These are phyloP conservation scores for Nakazawaea wickerhamii DNA, from an alignment of 805 yeast species.

Conservation along the genomic window DNA sequence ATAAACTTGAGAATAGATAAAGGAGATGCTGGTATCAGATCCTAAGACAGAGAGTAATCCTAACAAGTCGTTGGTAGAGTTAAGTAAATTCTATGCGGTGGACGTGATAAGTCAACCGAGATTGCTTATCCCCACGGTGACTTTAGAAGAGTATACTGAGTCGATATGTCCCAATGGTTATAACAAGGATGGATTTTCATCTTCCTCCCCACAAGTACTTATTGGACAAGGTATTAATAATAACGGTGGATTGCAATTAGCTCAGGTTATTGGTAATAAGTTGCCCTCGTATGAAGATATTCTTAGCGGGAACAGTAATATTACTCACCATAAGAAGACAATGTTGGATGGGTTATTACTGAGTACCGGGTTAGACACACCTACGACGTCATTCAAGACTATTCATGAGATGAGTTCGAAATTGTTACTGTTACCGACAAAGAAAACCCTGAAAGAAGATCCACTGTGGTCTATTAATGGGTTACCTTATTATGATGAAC, in stretches of 20 bases:
- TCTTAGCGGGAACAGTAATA: constrained; percentile 16
- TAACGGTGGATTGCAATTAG: constrained; percentile 28
- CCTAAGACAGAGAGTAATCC: not conserved
- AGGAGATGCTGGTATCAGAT: not conserved
- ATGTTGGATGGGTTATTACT: constrained; percentile 14
- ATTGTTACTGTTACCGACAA: constrained; percentile 20
- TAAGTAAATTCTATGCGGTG: constrained; percentile 2
- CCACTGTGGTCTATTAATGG: constrained; percentile 30
- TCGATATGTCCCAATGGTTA: constrained; percentile 8
- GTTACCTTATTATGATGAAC: constrained; percentile 35
- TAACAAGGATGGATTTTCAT: constrained; percentile 5
- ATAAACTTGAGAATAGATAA: not conserved
- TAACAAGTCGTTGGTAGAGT: constrained; percentile 3
- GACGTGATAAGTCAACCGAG: constrained; percentile 5
- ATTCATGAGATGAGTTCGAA: constrained; percentile 22
- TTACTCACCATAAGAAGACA: constrained; percentile 14
- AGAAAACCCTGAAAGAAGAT: constrained; percentile 17
- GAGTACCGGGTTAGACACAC: constrained; percentile 13
- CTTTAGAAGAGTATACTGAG: constrained; percentile 9
- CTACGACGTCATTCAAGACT: constrained; percentile 14
- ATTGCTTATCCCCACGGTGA: constrained; percentile 6
- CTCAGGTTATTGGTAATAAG: constrained; percentile 22
- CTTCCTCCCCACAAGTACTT: constrained; percentile 4
- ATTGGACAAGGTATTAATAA: constrained; percentile 30
- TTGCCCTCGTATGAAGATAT: constrained; percentile 30